Evolutionary conservation across 176 grass and related monocot genomes (phyloP), one percentile per base, ranked within the genome.

Genomic region (Rhynchospora breviuscula): DNA sequence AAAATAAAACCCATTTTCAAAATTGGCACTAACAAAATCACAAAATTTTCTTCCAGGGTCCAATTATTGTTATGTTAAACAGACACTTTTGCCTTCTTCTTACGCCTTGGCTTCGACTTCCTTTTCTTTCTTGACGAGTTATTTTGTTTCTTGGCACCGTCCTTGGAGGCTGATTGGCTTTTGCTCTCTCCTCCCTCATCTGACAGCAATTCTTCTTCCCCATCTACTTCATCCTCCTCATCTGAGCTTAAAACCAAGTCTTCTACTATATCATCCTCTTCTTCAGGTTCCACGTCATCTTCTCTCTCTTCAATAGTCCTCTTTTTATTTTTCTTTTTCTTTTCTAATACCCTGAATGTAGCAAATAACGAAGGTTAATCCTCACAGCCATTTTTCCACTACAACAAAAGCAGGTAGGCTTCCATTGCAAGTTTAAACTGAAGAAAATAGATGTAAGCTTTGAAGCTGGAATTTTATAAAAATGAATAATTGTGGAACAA

Each of bases 231-330:
- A 3, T 88, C 84, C 65, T 91, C 89, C n/a, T 97, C 94, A 8
- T 97, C 94, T 48, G 95, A 97, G 85, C 92, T 98, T 66, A 98
- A 56, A 60, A 98, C 52, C 68, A 98, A 79, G 88, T 98, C 95
- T 84, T 98, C 90, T 22, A 98, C 86, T 40, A 87, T 74, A 86
- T 98, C 95, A 70, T 93, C 90, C 13, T 98, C 95, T 8, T 59
- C 43, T 14, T 70, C 88, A 7, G 49, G 35, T 79, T 87, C 88
- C 63, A 90, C 75, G 11, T 88, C 87, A 57, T 76, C 78, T 43
- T 65, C 29, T 60, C 86, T 86, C 87, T 98, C 91, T 63, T 95
- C 60, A 6, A 49, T 92, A 58, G 12, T 86, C 76, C 89, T 92
- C 88, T 87, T 87, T 68, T 97, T 79, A 22, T 97, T 98, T 63